phyloP scores from a whole-genome alignment of 73 alveolate genomes.

The Durusdinium trenchii region DNA sequence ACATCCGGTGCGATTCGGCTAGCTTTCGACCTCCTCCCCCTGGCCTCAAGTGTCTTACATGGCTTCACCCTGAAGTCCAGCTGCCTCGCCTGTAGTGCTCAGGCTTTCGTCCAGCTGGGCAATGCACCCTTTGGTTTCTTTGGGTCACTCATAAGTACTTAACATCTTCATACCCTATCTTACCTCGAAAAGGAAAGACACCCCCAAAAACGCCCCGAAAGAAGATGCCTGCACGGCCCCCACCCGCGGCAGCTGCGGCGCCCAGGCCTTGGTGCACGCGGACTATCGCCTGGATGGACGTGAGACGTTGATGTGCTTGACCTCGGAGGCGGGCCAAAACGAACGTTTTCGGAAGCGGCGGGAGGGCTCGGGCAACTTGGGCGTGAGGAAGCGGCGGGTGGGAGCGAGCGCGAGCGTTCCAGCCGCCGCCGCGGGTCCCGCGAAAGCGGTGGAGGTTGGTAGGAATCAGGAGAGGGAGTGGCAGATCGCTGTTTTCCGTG shows the following conservation, averaged over 20 bases:
- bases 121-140: too few relatives aligned
- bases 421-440: not conserved
- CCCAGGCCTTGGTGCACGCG: constrained; percentile 97
- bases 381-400: not conserved
- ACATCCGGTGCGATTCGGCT: too few relatives aligned
- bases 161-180: not conserved
- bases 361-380: not conserved
- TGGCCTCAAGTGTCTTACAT: too few relatives aligned
- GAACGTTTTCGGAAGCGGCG: not conserved
- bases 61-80: too few relatives aligned
- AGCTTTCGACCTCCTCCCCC: too few relatives aligned
- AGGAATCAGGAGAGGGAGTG: not conserved
- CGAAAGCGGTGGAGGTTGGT: not conserved
- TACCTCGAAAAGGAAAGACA: not conserved
- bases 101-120: too few relatives aligned
- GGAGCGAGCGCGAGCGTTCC: not conserved
- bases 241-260: not conserved
- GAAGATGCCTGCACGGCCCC: not conserved
- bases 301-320: constrained; percentile 96
- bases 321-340: constrained; percentile 95
- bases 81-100: too few relatives aligned
- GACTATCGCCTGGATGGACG: constrained; percentile 98
- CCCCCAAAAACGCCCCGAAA: not conserved
- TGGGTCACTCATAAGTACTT: too few relatives aligned
- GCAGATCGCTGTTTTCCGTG: not conserved